Percentiles rank a stretch among this genome's conserved stretches.
Conservation (phyloP, 768 basidiomycete species). For the Amanita molliuscula region DNA sequence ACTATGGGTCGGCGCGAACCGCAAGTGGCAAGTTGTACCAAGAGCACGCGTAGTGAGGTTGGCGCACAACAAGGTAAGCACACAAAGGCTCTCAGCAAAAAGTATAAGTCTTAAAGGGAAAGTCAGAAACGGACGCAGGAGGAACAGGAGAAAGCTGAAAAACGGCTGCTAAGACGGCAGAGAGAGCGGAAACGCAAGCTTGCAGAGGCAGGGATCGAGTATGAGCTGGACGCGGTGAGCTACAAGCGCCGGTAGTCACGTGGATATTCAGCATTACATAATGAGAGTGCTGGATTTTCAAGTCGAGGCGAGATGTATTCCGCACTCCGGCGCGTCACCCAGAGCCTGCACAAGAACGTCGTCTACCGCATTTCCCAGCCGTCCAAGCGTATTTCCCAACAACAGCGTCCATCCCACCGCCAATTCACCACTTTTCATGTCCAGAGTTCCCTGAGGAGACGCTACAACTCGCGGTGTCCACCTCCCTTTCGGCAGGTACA, state of each 20-base stretch:
- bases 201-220: slow-evolving; percentile 73
- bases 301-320: slow-evolving; percentile 1
- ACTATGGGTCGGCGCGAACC: slow-evolving; percentile 95
- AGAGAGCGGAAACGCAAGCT: slow-evolving; percentile 70
- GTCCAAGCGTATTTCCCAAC: slow-evolving; percentile 13
- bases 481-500: slow-evolving; percentile 54
- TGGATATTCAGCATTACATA: not conserved
- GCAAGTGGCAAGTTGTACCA: slow-evolving; percentile 79
- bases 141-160: slow-evolving; percentile 52
- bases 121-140: slow-evolving; percentile 62
- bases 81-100: not conserved
- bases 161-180: slow-evolving; percentile 69
- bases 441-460: slow-evolving; percentile 40
- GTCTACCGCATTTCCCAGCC: not conserved
- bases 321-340: not conserved
- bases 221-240: slow-evolving; percentile 70
- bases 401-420: slow-evolving; percentile 41
- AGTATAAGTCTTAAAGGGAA: not conserved
- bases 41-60: slow-evolving; percentile 56
- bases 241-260: slow-evolving; percentile 27
- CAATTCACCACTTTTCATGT: slow-evolving; percentile 44
- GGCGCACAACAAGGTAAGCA: slow-evolving; percentile 72
- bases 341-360: slow-evolving; percentile 1
- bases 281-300: not conserved
- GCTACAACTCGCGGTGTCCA: slow-evolving; percentile 23